phyloP scores from a whole-genome alignment of 495 filamentous ascomycete species.

The Neurospora tetraspora region DNA sequence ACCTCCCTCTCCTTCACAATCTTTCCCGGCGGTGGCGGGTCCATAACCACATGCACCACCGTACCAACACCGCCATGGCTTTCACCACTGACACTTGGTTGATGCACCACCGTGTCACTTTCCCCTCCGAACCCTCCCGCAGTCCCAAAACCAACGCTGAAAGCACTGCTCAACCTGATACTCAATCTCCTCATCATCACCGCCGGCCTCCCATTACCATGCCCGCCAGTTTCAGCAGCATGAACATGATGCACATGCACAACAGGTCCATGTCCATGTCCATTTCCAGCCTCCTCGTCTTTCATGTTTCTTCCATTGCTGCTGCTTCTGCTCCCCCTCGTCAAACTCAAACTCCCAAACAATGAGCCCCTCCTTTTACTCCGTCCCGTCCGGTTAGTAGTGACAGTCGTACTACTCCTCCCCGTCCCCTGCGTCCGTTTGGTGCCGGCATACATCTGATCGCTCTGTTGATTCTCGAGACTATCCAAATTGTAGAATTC shows the following conservation, averaged over 20 bases:
- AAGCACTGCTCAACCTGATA: not conserved
- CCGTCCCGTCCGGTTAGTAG: not conserved
- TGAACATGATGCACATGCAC: not conserved
- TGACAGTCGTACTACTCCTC: not conserved
- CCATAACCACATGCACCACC: not conserved
- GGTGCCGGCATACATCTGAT: not conserved
- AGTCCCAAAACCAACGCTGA: not conserved
- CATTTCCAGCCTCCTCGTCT: not conserved
- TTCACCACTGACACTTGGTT: not conserved
- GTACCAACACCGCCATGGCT: not conserved
- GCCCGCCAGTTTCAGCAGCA: not conserved
- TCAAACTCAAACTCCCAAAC: not conserved
- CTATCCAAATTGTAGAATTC: not conserved
- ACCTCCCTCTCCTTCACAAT: not conserved
- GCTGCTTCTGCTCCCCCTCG: not conserved
- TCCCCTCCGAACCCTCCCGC: not conserved
- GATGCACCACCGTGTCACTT: not conserved
- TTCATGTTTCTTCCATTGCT: not conserved
- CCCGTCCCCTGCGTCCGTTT: not conserved
- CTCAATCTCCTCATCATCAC: not conserved
- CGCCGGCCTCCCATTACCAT: not conserved
- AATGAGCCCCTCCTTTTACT: not conserved
- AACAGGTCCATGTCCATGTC: not conserved
- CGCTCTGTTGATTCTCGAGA: not conserved
- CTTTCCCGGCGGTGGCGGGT: not conserved